Conservation (phyloP, 2,329 filamentous ascomycete genomes). For the Fusarium keratoplasticum region DNA sequence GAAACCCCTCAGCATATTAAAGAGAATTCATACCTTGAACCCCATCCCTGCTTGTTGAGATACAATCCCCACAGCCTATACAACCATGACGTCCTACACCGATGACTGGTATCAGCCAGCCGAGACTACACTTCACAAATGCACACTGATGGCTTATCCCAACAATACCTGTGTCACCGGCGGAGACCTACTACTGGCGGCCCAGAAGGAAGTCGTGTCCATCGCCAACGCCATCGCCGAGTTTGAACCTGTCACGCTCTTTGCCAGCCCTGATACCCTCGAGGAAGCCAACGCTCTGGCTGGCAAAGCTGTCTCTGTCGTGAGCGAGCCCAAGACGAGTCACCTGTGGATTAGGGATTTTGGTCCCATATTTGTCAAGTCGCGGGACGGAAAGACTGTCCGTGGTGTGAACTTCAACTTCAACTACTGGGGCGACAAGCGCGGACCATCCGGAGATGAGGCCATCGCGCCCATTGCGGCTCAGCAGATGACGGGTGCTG, state of each 20-base stretch:
- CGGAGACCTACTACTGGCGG: neutral
- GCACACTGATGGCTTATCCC: slow-evolving; percentile 1
- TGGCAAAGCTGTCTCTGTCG: neutral
- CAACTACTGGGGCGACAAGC: neutral
- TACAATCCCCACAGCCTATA: neutral
- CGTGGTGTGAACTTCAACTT: neutral
- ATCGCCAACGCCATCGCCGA: neutral
- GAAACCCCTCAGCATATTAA: neutral
- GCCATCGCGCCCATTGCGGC: neutral
- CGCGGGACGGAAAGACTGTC: neutral
- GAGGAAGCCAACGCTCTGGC: neutral
- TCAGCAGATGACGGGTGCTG: neutral
- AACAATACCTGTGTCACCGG: neutral
- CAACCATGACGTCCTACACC: neutral
- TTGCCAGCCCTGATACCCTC: neutral
- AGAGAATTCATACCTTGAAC: neutral
- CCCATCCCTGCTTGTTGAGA: neutral
- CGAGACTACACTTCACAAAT: neutral
- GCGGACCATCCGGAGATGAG: neutral
- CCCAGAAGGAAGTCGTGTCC: neutral
- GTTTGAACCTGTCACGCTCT: neutral
- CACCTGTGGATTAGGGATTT: neutral
- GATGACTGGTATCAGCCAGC: neutral
- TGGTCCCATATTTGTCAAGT: neutral
- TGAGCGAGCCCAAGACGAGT: neutral